Percentiles rank a stretch among this genome's conserved stretches.
These are phyloP conservation scores for Podospora tetraspora DNA, from an alignment of 495 filamentous ascomycete species.

Conservation along the genomic window DNA sequence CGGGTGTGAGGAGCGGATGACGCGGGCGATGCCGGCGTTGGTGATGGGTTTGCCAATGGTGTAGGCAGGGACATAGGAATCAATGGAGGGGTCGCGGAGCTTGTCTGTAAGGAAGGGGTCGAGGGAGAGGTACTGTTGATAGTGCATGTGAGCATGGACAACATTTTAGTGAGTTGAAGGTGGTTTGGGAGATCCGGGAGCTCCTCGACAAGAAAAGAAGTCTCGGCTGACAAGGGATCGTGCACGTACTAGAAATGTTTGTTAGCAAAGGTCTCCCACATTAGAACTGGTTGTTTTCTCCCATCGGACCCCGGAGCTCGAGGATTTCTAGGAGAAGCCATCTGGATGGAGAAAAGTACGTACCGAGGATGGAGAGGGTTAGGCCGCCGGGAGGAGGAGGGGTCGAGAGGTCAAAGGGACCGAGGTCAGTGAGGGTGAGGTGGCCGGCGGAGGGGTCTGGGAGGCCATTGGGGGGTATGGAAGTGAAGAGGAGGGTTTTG, in stretches of 20 bases:
- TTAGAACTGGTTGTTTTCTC: too few relatives aligned
- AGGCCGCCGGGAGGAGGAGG: conserved; percentile 4
- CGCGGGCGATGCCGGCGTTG: conserved; percentile 52
- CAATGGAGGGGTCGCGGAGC: conserved; percentile 70
- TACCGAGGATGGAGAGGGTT: conserved; percentile 18
- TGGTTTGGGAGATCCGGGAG: too few relatives aligned
- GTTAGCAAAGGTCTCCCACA: not conserved
- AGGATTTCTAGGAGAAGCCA: too few relatives aligned
- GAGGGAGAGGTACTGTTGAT: conserved; percentile 41
- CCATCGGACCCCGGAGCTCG: too few relatives aligned
- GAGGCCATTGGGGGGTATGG: conserved; percentile 54
- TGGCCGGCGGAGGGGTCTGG: conserved; percentile 65
- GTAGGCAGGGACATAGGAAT: conserved; percentile 58
- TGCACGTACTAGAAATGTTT: not conserved
- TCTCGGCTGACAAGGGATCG: not conserved
- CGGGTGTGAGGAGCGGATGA: conserved; percentile 56
- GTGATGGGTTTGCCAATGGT: conserved; percentile 51
- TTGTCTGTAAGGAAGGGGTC: conserved; percentile 60
- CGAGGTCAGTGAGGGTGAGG: conserved; percentile 55
- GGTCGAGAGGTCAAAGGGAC: conserved; percentile 54
- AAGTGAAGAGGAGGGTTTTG: conserved; percentile 71
- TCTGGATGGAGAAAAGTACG: too few relatives aligned
- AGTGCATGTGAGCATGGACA: too few relatives aligned
- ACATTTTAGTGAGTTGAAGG: too few relatives aligned
- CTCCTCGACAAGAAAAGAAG: too few relatives aligned